Conservation (phyloP, 2,329 filamentous ascomycete genomes). For the Delphinella strobiligena region DNA sequence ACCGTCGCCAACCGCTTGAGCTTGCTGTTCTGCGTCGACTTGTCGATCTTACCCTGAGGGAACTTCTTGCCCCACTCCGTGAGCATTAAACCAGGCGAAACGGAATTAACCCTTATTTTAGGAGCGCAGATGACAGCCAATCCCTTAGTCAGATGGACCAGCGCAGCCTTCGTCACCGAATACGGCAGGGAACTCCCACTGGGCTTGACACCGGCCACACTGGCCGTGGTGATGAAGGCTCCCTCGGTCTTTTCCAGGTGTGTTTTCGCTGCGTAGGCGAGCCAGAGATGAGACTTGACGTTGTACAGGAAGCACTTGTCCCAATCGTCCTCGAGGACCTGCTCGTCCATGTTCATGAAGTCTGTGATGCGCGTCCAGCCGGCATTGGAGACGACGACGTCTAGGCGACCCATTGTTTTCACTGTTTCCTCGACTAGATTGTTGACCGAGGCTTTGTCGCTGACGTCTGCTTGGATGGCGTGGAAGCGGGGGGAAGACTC, state of each 20-base stretch:
- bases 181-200: conserved; percentile 46
- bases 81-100: conserved; percentile 40
- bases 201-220: conserved; percentile 50
- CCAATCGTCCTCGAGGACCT: conserved; percentile 47
- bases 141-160: conserved; percentile 43
- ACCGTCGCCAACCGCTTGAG: conserved; percentile 19
- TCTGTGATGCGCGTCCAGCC: conserved; percentile 29
- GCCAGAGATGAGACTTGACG: conserved; percentile 50
- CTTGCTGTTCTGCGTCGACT: conserved; percentile 16
- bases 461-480: conserved; percentile 34
- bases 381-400: conserved; percentile 32
- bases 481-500: conserved; percentile 26
- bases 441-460: conserved; percentile 29
- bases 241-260: conserved; percentile 47
- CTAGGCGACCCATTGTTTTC: conserved; percentile 32
- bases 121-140: conserved; percentile 43
- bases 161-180: conserved; percentile 25
- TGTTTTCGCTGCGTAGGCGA: conserved; percentile 43
- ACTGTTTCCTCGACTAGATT: conserved; percentile 32
- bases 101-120: conserved; percentile 46
- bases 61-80: conserved; percentile 39
- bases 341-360: conserved; percentile 39
- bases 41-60: conserved; percentile 31
- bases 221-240: conserved; percentile 52
- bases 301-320: conserved; percentile 49